Percentiles rank a stretch among this genome's conserved stretches.
Evolutionary conservation across 2,329 filamentous ascomycete genomes (phyloP).

Genomic region (Fusarium piperis): DNA sequence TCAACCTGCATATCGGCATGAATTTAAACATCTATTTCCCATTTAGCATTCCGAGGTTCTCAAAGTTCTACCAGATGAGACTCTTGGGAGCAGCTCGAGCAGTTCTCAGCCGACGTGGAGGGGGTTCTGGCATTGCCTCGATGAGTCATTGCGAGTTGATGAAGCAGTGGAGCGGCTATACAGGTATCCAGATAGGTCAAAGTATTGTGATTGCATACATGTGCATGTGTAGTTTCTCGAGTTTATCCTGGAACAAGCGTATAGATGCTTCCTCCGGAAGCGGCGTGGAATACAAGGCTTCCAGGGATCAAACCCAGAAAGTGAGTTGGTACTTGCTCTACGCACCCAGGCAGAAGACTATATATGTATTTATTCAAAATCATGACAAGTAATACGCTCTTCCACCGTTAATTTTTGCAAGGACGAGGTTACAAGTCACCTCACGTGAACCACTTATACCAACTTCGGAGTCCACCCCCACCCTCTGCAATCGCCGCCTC

Average conservation of each 20-base stretch:
- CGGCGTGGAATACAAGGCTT: neutral
- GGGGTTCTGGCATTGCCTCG: neutral
- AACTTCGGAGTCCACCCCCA: neutral
- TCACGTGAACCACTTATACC: neutral
- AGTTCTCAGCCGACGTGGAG: neutral
- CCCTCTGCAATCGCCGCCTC: slow-evolving; percentile 19
- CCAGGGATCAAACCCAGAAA: neutral
- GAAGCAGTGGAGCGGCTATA: neutral
- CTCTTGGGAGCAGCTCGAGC: neutral
- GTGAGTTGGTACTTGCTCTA: neutral
- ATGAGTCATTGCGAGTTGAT: neutral
- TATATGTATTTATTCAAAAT: neutral
- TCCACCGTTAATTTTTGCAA: neutral
- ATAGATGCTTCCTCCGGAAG: neutral
- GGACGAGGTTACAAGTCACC: neutral
- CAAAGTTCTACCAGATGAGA: neutral
- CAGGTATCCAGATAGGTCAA: neutral
- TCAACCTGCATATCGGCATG: neutral
- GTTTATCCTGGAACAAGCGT: neutral
- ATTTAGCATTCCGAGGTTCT: neutral
- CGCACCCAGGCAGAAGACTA: neutral
- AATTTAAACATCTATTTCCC: neutral
- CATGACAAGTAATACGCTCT: neutral
- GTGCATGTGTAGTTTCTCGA: neutral
- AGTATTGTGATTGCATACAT: neutral